Conservation (phyloP, 1,284 basidiomycete species). For the Boletus austroedulis region DNA sequence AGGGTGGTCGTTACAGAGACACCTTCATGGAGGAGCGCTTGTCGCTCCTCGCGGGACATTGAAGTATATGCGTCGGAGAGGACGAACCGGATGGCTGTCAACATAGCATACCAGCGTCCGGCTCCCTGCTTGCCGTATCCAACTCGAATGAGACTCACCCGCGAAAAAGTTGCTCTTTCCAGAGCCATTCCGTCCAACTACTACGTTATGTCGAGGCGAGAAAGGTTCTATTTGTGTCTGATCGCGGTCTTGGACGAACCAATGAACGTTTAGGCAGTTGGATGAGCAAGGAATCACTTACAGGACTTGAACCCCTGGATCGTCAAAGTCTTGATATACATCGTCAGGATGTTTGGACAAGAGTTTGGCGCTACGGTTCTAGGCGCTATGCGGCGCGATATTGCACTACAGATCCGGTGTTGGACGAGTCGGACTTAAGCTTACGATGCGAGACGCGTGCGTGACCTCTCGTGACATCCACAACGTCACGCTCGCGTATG, state of each 20-base stretch:
- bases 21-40: conserved; percentile 90
- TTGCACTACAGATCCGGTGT: background rate
- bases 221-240: conserved; percentile 82
- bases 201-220: conserved; percentile 86
- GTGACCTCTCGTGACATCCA: conserved; percentile 15
- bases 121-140: background rate
- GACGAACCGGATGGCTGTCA: conserved; percentile 89
- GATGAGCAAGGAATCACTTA: conserved; percentile 32
- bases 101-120: background rate
- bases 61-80: conserved; percentile 97
- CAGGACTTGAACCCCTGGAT: conserved; percentile 99
- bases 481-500: no score
- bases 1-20: conserved; percentile 86
- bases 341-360: conserved; percentile 25
- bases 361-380: background rate
- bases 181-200: conserved; percentile 92
- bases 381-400: background rate
- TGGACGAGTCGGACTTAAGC: background rate
- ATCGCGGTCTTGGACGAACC: conserved; percentile 59
- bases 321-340: conserved; percentile 90
- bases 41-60: conserved; percentile 91
- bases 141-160: conserved; percentile 42
- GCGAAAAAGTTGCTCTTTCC: conserved; percentile 98
- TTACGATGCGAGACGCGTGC: conserved; percentile 21
- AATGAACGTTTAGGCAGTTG: conserved; percentile 4